Conservation (phyloP, 2,329 filamentous ascomycete species). For the Domatiomyces globalis region DNA sequence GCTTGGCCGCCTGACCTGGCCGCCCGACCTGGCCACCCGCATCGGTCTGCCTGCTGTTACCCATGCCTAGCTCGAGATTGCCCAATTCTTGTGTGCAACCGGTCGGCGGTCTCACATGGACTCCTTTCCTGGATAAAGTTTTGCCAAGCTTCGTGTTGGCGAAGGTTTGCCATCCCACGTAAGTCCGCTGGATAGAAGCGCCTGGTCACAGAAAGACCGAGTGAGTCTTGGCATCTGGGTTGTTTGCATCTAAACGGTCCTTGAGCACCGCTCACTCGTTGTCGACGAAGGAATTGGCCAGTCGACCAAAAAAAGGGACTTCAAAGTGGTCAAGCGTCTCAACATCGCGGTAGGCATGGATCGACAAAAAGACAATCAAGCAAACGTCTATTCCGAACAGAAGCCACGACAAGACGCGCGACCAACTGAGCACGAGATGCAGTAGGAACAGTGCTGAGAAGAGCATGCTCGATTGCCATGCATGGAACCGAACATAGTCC, state of each 20-base stretch:
- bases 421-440: slow-evolving; percentile 79
- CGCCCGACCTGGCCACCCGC: too few species aligned
- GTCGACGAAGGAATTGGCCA: slow-evolving; percentile 82
- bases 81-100: too few species aligned
- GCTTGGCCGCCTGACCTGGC: too few species aligned
- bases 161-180: too few species aligned
- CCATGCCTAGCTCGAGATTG: too few species aligned
- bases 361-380: slow-evolving; percentile 60
- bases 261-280: slow-evolving; percentile 46
- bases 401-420: slow-evolving; percentile 66
- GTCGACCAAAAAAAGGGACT: slow-evolving; percentile 67
- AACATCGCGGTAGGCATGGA: slow-evolving; percentile 72
- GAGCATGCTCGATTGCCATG: slow-evolving; percentile 80
- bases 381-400: slow-evolving; percentile 62
- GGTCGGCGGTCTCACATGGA: too few species aligned
- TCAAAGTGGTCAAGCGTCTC: slow-evolving; percentile 59
- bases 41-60: too few species aligned
- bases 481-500: slow-evolving; percentile 94
- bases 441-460: slow-evolving; percentile 58
- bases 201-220: too few species aligned
- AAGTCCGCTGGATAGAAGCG: too few species aligned
- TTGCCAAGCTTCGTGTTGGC: too few species aligned
- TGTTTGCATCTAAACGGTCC: neutral
- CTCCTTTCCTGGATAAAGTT: too few species aligned
- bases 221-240: too few species aligned